Evolutionary conservation across 2,329 filamentous ascomycete genomes (phyloP).

Genomic region (Aspergillus floridensis): DNA sequence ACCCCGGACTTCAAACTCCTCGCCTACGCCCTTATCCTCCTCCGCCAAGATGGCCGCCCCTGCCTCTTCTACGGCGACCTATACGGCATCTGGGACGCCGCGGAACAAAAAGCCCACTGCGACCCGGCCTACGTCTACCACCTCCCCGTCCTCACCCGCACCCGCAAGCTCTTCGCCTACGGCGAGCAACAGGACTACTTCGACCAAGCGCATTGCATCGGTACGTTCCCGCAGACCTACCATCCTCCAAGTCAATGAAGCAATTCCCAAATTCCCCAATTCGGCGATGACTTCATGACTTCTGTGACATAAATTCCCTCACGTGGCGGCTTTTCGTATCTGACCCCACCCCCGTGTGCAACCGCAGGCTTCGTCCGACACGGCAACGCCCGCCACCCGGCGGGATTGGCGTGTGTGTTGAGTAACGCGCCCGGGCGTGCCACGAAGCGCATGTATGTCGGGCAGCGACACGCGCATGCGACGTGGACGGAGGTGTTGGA

Average conservation of each 20-base stretch:
- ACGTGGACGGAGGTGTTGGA: constrained; percentile 62
- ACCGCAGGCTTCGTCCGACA: constrained; percentile 49
- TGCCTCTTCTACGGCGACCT: constrained; percentile 11
- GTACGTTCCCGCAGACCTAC: not conserved
- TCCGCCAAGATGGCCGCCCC: constrained; percentile 8
- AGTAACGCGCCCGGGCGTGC: constrained; percentile 48
- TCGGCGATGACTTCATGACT: not conserved
- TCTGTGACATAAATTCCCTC: no score
- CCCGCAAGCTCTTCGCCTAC: constrained; percentile 4
- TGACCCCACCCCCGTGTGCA: not conserved
- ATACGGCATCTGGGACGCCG: constrained; percentile 5
- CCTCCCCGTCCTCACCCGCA: not conserved
- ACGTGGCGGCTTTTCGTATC: not conserved
- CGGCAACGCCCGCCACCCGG: constrained; percentile 51
- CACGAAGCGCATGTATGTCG: constrained; percentile 61
- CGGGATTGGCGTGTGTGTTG: constrained; percentile 57
- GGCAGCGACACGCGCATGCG: constrained; percentile 56
- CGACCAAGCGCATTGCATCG: constrained; percentile 3
- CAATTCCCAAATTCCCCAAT: not conserved
- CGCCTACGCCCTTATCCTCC: constrained; percentile 9
- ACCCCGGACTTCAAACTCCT: constrained; percentile 4
- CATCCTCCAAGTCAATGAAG: not conserved
- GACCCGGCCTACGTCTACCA: not conserved
- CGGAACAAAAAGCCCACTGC: not conserved
- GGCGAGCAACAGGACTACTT: constrained; percentile 11